Conservation (phyloP, 2,329 filamentous ascomycete species). For the Calonectria hongkongensis region DNA sequence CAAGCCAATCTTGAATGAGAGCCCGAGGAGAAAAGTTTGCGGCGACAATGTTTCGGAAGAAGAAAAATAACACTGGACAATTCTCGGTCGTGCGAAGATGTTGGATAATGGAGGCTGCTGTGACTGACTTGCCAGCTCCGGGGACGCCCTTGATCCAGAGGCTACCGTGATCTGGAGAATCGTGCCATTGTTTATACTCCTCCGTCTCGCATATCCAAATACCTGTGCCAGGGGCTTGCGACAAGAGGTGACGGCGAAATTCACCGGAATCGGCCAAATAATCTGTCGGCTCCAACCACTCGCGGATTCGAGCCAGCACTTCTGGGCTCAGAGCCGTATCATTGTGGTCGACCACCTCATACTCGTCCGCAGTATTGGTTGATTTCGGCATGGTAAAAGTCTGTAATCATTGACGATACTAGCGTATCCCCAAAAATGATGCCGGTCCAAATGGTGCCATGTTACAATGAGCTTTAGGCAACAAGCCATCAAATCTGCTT, state of each 20-base stretch:
- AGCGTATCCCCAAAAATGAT: too few relatives aligned
- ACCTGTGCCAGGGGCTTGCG: constrained; percentile 53
- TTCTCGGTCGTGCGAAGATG: constrained; percentile 45
- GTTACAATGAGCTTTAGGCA: neutral
- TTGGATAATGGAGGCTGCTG: constrained; percentile 50
- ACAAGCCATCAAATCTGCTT: too few relatives aligned
- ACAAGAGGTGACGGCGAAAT: constrained; percentile 51
- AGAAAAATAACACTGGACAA: constrained; percentile 49
- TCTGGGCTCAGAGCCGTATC: constrained; percentile 43
- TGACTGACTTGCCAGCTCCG: constrained; percentile 53
- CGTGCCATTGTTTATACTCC: constrained; percentile 50
- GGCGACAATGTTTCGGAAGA: constrained; percentile 51
- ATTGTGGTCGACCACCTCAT: constrained; percentile 45
- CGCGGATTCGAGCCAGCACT: constrained; percentile 41
- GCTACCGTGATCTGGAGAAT: constrained; percentile 49
- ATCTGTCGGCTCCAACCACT: constrained; percentile 56
- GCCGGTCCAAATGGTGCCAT: too few relatives aligned
- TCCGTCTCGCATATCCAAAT: constrained; percentile 53
- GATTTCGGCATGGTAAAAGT: constrained; percentile 42
- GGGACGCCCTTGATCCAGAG: constrained; percentile 55
- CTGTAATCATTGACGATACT: neutral
- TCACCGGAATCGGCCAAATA: constrained; percentile 54
- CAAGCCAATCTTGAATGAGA: constrained; percentile 51
- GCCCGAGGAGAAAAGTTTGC: constrained; percentile 50
- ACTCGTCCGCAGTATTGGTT: constrained; percentile 46